phyloP scores from a whole-genome alignment of 331 rosid species.

The Pyracantha coccinea region DNA sequence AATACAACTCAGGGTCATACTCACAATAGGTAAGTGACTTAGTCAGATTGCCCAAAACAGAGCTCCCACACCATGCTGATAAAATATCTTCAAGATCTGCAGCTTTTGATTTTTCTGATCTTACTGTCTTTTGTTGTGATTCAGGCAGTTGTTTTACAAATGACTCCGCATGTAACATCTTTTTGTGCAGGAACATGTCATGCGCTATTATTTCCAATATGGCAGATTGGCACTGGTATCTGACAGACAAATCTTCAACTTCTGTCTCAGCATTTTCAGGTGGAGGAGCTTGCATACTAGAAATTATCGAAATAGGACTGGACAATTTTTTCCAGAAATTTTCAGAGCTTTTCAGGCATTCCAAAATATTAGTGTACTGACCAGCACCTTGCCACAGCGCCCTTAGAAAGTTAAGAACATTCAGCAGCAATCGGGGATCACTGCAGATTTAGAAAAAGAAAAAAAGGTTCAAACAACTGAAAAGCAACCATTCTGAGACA shows the following conservation, averaged over 20 bases:
- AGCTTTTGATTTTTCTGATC: slow-evolving; percentile 36
- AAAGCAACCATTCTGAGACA: not conserved
- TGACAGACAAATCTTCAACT: slow-evolving; percentile 42
- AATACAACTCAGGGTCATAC: slow-evolving; percentile 35
- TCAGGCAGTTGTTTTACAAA: slow-evolving; percentile 44
- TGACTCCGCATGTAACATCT: slow-evolving; percentile 62
- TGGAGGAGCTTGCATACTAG: slow-evolving; percentile 29
- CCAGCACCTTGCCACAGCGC: slow-evolving; percentile 88
- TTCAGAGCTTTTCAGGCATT: slow-evolving; percentile 41
- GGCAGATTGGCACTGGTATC: slow-evolving; percentile 62
- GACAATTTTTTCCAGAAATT: slow-evolving; percentile 58
- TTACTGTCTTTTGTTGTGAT: slow-evolving; percentile 30
- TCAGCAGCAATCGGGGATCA: slow-evolving; percentile 52
- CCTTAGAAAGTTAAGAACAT: slow-evolving; percentile 61
- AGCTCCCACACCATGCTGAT: slow-evolving; percentile 50
- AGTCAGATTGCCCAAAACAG: slow-evolving; percentile 56
- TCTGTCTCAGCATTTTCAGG: slow-evolving; percentile 33
- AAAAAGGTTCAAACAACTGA: slow-evolving; percentile 8
- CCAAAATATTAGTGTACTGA: slow-evolving; percentile 53
- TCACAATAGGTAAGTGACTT: slow-evolving; percentile 48
- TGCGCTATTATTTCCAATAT: slow-evolving; percentile 64
- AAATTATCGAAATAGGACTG: slow-evolving; percentile 27
- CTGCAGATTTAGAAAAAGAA: slow-evolving; percentile 35
- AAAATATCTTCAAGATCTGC: slow-evolving; percentile 38
- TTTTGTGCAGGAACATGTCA: slow-evolving; percentile 77